Evolutionary conservation across 306 rosid species (phyloP), one percentile per base, ranked within the genome.

Genomic region (Vigna nakashimae): DNA sequence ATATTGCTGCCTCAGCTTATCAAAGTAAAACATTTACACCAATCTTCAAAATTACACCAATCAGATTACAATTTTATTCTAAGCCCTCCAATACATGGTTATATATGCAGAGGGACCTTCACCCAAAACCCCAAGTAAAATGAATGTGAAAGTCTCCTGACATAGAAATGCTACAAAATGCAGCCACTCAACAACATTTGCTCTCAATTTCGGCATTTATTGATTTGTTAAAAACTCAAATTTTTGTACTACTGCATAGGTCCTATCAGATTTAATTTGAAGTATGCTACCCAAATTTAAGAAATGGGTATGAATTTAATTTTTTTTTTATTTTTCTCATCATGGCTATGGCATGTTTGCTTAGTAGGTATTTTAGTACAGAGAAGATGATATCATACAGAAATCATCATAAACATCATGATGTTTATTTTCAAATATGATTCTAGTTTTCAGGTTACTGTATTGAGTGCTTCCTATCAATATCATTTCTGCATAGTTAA

Each of bases 121-220:
- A 28, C 72, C 65, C 46, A 64, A 76, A 80, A 84, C 65, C 51
- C 67, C 10, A 65, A 34, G 56, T 55, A 65, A 80, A 65, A 65
- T 58, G 40, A 46, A 20, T 49, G 65, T 30, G 18, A 57, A 15
- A 51, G 16, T 51, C 49, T 56, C 79, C 55, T 71, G 36, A 34
- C 13, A 55, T 13, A 72, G 77, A 80, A 74, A 58, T 45, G 9
- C 13, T 53, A 55, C 30, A 69, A 30, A 6, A 6, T 11, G 65
- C 7, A 56, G 34, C 63, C 34, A 56, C n/a, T 56, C 17, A 57
- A 5, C 16, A 58, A 58, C 17, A 26, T 26, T 58, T 26, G 38
- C 38, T 13, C 9, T 0, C 65, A 26, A 13, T 26, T 58, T 58
- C 5, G 17, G 38, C 38, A 22, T 12, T 26, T 58, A 32, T 42